phyloP scores from a whole-genome alignment of 495 filamentous ascomycete species.

The Hypoxylon intermedium region DNA sequence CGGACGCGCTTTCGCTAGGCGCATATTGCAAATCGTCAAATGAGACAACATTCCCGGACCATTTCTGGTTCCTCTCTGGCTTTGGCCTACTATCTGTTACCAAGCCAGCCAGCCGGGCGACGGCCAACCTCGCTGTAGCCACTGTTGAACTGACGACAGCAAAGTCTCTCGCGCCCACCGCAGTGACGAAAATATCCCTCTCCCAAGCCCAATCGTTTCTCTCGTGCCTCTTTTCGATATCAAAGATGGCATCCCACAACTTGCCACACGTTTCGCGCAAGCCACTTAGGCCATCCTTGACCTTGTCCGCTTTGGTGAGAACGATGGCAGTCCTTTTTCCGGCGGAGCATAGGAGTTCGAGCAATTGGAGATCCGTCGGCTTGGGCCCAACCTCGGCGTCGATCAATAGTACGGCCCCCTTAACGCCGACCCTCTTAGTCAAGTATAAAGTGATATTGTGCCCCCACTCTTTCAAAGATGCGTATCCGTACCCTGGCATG shows the following conservation, averaged over 20 bases:
- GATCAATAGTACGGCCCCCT: slow-evolving; percentile 82
- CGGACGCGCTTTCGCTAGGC: neutral
- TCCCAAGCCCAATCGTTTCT: slow-evolving; percentile 53
- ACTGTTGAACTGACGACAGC: slow-evolving; percentile 38
- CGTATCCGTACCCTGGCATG: slow-evolving; percentile 93
- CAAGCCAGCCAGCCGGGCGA: slow-evolving; percentile 51
- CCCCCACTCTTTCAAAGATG: slow-evolving; percentile 80
- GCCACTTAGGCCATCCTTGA: slow-evolving; percentile 39
- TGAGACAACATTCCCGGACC: slow-evolving; percentile 39
- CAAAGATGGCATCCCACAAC: slow-evolving; percentile 47
- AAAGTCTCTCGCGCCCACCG: slow-evolving; percentile 47
- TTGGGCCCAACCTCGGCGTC: slow-evolving; percentile 86
- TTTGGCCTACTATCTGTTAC: slow-evolving; percentile 37
- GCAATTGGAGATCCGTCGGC: slow-evolving; percentile 67
- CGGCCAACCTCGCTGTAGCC: slow-evolving; percentile 46
- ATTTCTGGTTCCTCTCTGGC: slow-evolving; percentile 26
- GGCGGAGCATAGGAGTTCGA: slow-evolving; percentile 67
- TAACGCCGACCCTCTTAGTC: slow-evolving; percentile 71
- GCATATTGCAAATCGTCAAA: slow-evolving; percentile 39
- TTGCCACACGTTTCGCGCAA: slow-evolving; percentile 46
- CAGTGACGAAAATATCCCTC: slow-evolving; percentile 57
- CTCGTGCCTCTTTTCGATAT: slow-evolving; percentile 42
- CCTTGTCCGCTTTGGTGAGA: slow-evolving; percentile 80
- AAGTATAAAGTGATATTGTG: slow-evolving; percentile 87
- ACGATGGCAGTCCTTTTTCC: slow-evolving; percentile 78